Evolutionary conservation across 2,329 filamentous ascomycete species (phyloP).

Genomic region (Grosmannia penicillata): DNA sequence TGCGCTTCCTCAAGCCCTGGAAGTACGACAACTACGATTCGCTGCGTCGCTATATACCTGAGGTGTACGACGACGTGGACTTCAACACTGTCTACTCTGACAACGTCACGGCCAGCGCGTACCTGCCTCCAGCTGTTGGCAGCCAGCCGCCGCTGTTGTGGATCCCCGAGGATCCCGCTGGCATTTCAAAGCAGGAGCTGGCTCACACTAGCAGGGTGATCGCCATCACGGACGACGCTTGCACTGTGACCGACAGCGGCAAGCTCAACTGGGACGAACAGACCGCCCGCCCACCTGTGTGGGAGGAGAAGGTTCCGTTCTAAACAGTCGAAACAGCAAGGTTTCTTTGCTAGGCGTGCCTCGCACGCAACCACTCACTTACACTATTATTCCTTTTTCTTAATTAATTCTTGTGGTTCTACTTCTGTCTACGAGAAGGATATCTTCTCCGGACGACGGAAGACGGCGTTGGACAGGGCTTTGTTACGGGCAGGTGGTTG

Average conservation of each 20-base stretch:
- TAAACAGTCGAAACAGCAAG: conserved; percentile 8
- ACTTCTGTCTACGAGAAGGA: background rate
- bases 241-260: conserved; percentile 55
- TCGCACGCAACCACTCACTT: background rate
- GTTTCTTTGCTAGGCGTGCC: background rate
- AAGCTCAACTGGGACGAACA: conserved; percentile 21
- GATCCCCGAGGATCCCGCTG: conserved; percentile 64
- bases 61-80: conserved; percentile 26
- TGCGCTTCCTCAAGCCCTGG: conserved; percentile 65
- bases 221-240: conserved; percentile 68
- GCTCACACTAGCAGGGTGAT: conserved; percentile 56
- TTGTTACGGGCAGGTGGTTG: no score
- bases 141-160: conserved; percentile 56
- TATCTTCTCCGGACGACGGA: no score
- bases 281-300: conserved; percentile 18
- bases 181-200: conserved; percentile 66
- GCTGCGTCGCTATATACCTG: conserved; percentile 55
- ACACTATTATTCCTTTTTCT: background rate
- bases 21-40: conserved; percentile 57
- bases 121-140: conserved; percentile 56
- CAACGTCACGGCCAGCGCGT: conserved; percentile 51
- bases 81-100: conserved; percentile 43
- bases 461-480: conserved; percentile 2
- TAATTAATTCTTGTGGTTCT: background rate
- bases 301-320: conserved; percentile 21